A percentile compares a stretch with the other conserved stretches of the same genome.
Evolutionary conservation across 2,329 filamentous ascomycete species (phyloP).

Genomic region (Colletotrichum sp.): DNA sequence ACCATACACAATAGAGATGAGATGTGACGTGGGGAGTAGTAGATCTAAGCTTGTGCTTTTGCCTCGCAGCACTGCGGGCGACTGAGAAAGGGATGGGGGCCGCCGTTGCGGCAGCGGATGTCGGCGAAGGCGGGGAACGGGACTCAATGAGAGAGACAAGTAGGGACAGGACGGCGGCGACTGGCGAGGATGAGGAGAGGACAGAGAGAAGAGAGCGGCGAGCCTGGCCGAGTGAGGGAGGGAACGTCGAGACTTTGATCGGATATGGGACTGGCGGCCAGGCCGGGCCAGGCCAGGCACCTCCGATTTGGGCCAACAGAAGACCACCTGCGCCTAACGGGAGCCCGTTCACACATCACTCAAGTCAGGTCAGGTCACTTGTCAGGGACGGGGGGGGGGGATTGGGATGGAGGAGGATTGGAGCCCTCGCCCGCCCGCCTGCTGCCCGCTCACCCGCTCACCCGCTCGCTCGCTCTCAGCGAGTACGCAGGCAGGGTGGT

Average conservation of each 20-base stretch:
- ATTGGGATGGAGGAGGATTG: background rate
- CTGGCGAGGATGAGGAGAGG: conserved; percentile 1
- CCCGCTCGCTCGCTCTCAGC: background rate
- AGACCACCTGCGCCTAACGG: background rate
- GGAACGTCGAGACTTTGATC: conserved; percentile 19
- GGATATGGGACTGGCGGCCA: conserved; percentile 14
- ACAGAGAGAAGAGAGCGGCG: conserved; percentile 12
- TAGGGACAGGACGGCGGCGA: background rate
- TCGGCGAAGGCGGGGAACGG: conserved; percentile 15
- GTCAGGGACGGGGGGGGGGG: background rate
- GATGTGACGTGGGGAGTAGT: conserved; percentile 13
- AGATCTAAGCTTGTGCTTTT: conserved; percentile 1
- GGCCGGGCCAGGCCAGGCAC: conserved; percentile 8
- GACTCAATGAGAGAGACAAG: conserved; percentile 4
- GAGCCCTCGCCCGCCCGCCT: background rate
- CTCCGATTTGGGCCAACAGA: background rate
- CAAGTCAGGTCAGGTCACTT: conserved; percentile 4
- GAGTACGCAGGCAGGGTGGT: background rate
- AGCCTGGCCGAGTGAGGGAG: conserved; percentile 14
- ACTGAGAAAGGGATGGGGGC: background rate
- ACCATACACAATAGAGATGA: conserved; percentile 5
- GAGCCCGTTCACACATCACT: background rate
- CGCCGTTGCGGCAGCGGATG: conserved; percentile 7
- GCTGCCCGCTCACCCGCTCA: background rate
- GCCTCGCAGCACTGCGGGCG: background rate